Base-by-base conservation (phyloP, 495 filamentous ascomycete species). In the Cryomyces antarcticus region DNA sequence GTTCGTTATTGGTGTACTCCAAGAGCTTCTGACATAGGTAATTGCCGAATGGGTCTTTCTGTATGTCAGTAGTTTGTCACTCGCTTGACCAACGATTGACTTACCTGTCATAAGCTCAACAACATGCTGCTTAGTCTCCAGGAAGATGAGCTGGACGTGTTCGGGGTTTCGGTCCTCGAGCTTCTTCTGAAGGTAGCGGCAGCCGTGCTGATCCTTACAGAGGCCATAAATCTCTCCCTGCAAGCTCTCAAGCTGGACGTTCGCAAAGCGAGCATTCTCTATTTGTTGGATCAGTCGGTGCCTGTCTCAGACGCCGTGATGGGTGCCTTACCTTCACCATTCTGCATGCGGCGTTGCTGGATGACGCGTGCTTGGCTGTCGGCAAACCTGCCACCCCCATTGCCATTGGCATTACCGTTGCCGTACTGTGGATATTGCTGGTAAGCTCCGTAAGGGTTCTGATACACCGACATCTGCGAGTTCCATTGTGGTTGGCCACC, bases 161-260 rank as follows among this genome's bases (percentile, higher is more conserved):
- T 86, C 78, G 0, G 80, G 72, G 45, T 75, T 78, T 45, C 78
- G 76, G 49, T 92, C 85, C 62, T 96, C 89, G n/a, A 97, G 65
- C 61, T 94, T 89, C 66, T 92, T 86, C 65, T 97, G 89, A 34
- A 97, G 60, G 59, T 82, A 95, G 45, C 89, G 77, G 52, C 89
- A 97, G 28, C 89, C 89, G 59, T 96, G 84, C 61, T 97, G 89
- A 54, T 97, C 89, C 61, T 93, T 95, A 68, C 87, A 96, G 17
- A 93, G 67, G 9, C 64, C 64, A 58, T 93, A 87, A 49, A 97
- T 80, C 50, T 84, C 75, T 31, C 84, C 82, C 35, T 68, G 65
- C 47, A 87, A 73, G 39, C 77, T 66, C 52, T 93, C 80, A n/a
- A 97, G 63, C 11, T 76, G 70, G 48, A 80, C 62, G 52, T 84